A percentile compares a stretch with the other conserved stretches of the same genome.
phyloP scores from a whole-genome alignment of 345 rosid genomes.

The Eucalyptus pauciflora region DNA sequence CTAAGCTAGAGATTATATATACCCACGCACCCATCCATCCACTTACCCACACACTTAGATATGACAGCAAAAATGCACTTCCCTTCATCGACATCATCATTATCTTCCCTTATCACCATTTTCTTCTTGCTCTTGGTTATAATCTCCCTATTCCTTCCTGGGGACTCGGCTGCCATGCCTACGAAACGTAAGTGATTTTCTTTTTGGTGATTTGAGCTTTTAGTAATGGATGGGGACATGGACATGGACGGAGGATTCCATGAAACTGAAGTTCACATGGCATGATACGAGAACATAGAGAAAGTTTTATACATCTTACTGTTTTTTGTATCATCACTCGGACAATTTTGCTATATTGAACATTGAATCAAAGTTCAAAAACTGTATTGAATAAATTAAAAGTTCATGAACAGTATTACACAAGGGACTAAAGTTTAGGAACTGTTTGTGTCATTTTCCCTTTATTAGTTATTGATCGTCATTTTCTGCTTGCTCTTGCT shows the following conservation, averaged over 20 bases:
- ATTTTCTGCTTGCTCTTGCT: background rate
- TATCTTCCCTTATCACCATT: background rate
- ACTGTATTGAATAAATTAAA: no score
- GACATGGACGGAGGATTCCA: background rate
- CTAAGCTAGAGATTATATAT: background rate
- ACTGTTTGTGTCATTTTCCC: fast-evolving
- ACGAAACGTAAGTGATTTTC: background rate
- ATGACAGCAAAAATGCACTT: background rate
- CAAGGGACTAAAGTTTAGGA: fast-evolving
- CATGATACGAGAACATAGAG: background rate
- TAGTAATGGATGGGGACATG: fast-evolving
- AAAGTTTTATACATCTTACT: background rate
- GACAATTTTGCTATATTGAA: background rate
- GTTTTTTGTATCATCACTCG: fast-evolving
- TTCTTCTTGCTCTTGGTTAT: background rate
- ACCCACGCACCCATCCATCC: background rate
- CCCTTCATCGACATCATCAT: background rate
- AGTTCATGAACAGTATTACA: fast-evolving
- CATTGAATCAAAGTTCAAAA: fast-evolving
- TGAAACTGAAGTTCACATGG: background rate
- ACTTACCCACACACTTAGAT: background rate
- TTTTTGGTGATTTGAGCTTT: background rate
- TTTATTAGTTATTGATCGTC: background rate
- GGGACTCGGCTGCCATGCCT: background rate
- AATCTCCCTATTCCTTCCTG: background rate